phyloP scores from a whole-genome alignment of 345 rosid species.

The Eutrema japonicum region DNA sequence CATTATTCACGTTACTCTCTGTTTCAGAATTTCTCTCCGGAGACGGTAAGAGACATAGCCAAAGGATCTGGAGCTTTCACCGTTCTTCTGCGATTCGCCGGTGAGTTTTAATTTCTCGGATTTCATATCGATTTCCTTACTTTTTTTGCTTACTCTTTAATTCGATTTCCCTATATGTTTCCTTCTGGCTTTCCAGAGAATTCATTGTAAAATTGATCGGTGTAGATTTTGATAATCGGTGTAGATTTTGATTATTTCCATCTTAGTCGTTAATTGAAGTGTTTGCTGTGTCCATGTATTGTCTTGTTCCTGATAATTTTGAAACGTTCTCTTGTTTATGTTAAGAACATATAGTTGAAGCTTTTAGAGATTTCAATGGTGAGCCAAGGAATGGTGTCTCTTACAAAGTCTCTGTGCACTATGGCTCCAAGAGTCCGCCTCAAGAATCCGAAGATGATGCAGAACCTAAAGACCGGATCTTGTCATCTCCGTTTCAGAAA shows the following conservation, averaged over 20 bases:
- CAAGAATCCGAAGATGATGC: conserved; percentile 45
- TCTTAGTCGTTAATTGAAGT: neutral
- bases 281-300: conserved; percentile 17
- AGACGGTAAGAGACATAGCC: conserved; percentile 11
- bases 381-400: conserved; percentile 57
- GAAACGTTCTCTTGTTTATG: conserved; percentile 20
- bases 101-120: conserved; percentile 13
- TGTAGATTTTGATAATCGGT: conserved; percentile 2
- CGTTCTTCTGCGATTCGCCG: conserved; percentile 29
- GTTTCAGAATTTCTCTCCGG: conserved; percentile 6
- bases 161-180: neutral
- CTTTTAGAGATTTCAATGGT: conserved; percentile 37
- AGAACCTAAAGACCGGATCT: conserved; percentile 32
- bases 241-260: too few relatives aligned
- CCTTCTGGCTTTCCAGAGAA: neutral
- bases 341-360: conserved; percentile 20
- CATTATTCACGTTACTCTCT: neutral
- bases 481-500: conserved; percentile 31
- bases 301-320: conserved; percentile 11
- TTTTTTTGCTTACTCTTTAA: neutral
- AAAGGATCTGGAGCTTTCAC: conserved; percentile 10
- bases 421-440: conserved; percentile 38
- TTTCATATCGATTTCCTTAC: neutral
- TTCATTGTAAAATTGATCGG: conserved; percentile 15
- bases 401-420: conserved; percentile 48